These are phyloP conservation scores for Pichia sp. DNA, from an alignment of 1,139 yeast genomes.

Conservation along the genomic window DNA sequence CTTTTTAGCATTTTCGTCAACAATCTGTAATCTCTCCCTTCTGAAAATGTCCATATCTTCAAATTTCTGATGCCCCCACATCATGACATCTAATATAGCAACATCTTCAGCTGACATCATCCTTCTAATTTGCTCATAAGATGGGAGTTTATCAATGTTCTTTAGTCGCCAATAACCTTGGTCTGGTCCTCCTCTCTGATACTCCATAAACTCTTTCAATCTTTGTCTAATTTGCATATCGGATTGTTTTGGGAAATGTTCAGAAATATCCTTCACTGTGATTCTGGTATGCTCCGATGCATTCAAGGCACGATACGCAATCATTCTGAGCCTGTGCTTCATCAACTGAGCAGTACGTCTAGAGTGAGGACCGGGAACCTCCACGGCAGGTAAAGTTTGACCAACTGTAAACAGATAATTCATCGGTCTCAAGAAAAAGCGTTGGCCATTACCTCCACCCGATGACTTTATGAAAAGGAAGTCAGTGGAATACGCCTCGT, in stretches of 20 bases:
- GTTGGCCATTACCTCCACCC: slow-evolving; percentile 64
- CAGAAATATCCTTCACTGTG: slow-evolving; percentile 79
- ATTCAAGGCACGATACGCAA: slow-evolving; percentile 83
- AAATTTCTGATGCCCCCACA: slow-evolving; percentile 66
- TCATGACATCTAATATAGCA: slow-evolving; percentile 84
- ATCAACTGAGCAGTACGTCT: slow-evolving; percentile 92
- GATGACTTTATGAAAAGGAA: slow-evolving; percentile 74
- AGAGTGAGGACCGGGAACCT: slow-evolving; percentile 96
- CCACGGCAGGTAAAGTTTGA: slow-evolving; percentile 87
- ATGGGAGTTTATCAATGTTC: slow-evolving; percentile 62
- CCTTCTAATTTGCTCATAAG: slow-evolving; percentile 70
- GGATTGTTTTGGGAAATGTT: slow-evolving; percentile 94
- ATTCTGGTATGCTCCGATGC: slow-evolving; percentile 68
- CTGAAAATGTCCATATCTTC: slow-evolving; percentile 27
- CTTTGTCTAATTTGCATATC: slow-evolving; percentile 97
- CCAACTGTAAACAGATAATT: slow-evolving; percentile 83
- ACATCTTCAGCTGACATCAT: slow-evolving; percentile 93
- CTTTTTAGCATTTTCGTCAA: slow-evolving; percentile 15
- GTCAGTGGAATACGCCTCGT: slow-evolving; percentile 72
- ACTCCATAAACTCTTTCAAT: slow-evolving; percentile 96
- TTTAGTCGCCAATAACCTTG: slow-evolving; percentile 95
- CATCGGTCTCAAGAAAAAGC: slow-evolving; percentile 54
- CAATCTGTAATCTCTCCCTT: slow-evolving; percentile 20
- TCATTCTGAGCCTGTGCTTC: slow-evolving; percentile 87
- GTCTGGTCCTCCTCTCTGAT: slow-evolving; percentile 89